These are phyloP conservation scores for Eucommia ulmoides DNA, from an alignment of 257 asterid species.

Conservation along the genomic window DNA sequence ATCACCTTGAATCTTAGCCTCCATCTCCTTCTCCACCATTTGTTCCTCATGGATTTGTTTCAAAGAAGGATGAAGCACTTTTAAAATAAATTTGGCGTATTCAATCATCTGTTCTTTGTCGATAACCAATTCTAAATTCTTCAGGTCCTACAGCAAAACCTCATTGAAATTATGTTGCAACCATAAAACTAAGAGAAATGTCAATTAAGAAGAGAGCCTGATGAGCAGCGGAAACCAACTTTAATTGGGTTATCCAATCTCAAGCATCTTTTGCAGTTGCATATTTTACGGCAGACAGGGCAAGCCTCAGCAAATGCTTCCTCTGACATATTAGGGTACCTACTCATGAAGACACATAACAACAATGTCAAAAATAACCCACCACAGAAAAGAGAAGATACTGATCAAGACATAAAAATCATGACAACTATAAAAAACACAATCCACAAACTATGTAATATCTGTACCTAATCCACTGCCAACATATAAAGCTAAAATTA, in stretches of 20 bases:
- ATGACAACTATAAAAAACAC: too few relatives aligned
- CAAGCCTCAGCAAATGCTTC: slow-evolving; percentile 65
- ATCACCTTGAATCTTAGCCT: slow-evolving; percentile 56
- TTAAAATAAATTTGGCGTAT: slow-evolving; percentile 45
- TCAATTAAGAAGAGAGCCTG: slow-evolving; percentile 5
- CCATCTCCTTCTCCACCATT: slow-evolving; percentile 47
- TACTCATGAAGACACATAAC: too few relatives aligned
- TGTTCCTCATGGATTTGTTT: slow-evolving; percentile 45
- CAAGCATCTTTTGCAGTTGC: slow-evolving; percentile 92
- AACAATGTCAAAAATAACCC: neutral
- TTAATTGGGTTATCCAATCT: slow-evolving; percentile 36
- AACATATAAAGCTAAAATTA: too few relatives aligned
- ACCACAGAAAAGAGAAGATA: slow-evolving; percentile 3
- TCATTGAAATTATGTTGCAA: too few relatives aligned
- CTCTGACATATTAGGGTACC: slow-evolving; percentile 73
- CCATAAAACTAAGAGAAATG: neutral
- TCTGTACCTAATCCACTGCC: too few relatives aligned
- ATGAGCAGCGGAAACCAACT: slow-evolving; percentile 29
- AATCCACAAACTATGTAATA: too few relatives aligned
- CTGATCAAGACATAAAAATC: neutral
- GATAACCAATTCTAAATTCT: slow-evolving; percentile 20
- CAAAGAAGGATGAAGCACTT: slow-evolving; percentile 60
- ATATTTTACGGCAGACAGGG: slow-evolving; percentile 67
- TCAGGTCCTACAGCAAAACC: slow-evolving; percentile 32
- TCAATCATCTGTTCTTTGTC: slow-evolving; percentile 26